These are phyloP conservation scores for Ophiorrhiza pumila DNA, from an alignment of 257 asterid species.

Conservation along the genomic window DNA sequence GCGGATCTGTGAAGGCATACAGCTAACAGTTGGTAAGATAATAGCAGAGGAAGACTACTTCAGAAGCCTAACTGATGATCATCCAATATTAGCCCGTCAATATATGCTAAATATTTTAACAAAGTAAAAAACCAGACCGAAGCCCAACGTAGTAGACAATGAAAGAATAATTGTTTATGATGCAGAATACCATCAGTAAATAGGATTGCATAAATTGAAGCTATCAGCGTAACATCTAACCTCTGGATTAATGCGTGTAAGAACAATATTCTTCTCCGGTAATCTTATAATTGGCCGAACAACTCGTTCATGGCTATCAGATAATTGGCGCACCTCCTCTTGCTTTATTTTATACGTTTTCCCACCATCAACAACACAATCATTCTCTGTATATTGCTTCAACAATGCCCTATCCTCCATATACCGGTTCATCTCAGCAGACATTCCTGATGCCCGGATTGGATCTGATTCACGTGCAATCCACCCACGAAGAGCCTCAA, in stretches of 20 bases:
- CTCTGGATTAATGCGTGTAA: slow-evolving; percentile 97
- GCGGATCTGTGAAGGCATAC: slow-evolving; percentile 59
- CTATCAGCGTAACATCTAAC: slow-evolving; percentile 42
- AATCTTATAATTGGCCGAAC: slow-evolving; percentile 85
- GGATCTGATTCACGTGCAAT: slow-evolving; percentile 75
- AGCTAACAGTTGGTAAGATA: slow-evolving; percentile 18
- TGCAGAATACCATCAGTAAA: background rate
- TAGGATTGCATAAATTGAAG: slow-evolving; percentile 17
- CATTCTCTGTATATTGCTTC: slow-evolving; percentile 88
- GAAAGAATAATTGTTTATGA: background rate
- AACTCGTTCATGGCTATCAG: slow-evolving; percentile 60
- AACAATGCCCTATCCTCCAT: slow-evolving; percentile 79
- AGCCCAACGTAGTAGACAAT: no score
- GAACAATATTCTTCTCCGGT: slow-evolving; percentile 80
- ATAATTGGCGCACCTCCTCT: slow-evolving; percentile 74
- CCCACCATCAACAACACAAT: slow-evolving; percentile 78
- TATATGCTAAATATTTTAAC: no score
- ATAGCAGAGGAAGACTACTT: no score
- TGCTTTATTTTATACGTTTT: slow-evolving; percentile 53
- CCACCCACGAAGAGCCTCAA: slow-evolving; percentile 65
- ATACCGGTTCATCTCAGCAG: slow-evolving; percentile 89
- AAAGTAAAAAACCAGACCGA: no score
- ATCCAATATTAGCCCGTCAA: no score
- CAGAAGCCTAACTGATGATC: no score
- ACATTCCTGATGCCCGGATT: slow-evolving; percentile 74